A percentile compares a stretch with the other conserved stretches of the same genome.
Conservation (phyloP, 768 basidiomycete genomes). For the Tremella fuciformis region DNA sequence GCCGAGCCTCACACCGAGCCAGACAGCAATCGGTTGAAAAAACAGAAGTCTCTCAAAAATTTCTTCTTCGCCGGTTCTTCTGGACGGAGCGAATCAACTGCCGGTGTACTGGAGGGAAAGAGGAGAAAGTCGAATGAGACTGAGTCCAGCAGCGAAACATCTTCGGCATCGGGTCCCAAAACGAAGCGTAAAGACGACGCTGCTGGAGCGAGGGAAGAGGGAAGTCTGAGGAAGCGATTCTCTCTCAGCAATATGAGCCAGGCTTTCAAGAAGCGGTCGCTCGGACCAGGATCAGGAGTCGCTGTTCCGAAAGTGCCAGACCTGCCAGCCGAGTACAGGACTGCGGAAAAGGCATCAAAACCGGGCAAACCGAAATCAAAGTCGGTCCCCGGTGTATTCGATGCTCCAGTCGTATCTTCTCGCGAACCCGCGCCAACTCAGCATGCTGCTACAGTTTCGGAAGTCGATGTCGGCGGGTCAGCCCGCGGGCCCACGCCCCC, state of each 20-base stretch:
- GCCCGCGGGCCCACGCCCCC: too few species aligned
- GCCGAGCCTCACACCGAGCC: slow-evolving; percentile 7
- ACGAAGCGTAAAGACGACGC: slow-evolving; percentile 1
- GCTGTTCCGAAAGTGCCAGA: slow-evolving; percentile 25
- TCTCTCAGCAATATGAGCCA: slow-evolving; percentile 38
- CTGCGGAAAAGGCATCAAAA: slow-evolving; percentile 9
- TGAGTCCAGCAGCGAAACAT: neutral
- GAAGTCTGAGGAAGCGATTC: slow-evolving; percentile 38
- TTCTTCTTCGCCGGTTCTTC: slow-evolving; percentile 26
- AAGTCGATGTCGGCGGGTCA: too few species aligned
- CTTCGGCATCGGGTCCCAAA: neutral
- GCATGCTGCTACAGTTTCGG: too few species aligned
- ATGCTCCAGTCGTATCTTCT: too few species aligned
- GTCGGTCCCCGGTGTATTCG: neutral
- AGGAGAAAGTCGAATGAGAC: neutral
- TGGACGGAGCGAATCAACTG: neutral
- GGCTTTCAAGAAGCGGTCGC: slow-evolving; percentile 34
- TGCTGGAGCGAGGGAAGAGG: neutral
- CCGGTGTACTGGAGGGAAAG: neutral
- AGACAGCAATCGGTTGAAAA: slow-evolving; percentile 14
- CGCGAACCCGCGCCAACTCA: too few species aligned
- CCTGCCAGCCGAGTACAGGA: slow-evolving; percentile 28
- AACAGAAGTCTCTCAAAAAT: slow-evolving; percentile 36
- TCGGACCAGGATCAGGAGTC: slow-evolving; percentile 10
- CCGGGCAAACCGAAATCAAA: slow-evolving; percentile 10